Evolutionary conservation across 2,329 filamentous ascomycete species (phyloP).

Genomic region (Dactylonectria estremocensis): DNA sequence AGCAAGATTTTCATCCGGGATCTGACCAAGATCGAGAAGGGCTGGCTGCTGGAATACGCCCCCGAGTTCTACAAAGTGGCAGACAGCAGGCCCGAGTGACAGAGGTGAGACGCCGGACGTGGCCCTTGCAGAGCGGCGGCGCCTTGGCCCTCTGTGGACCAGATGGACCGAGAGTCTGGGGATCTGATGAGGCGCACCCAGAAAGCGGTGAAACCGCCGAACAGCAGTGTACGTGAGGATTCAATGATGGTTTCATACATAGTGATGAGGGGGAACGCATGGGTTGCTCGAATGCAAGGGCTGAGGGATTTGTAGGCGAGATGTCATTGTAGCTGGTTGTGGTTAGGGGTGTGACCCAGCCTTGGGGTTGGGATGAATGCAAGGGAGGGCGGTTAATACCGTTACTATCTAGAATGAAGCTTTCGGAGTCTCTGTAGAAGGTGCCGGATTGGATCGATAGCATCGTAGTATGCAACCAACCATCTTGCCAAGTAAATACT

Average conservation of each 20-base stretch:
- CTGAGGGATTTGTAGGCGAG: slow-evolving; percentile 40
- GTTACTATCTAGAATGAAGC: background rate
- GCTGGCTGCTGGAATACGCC: slow-evolving; percentile 92
- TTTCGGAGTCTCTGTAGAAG: background rate
- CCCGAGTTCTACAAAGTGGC: slow-evolving; percentile 83
- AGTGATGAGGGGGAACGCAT: slow-evolving; percentile 28
- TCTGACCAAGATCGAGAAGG: slow-evolving; percentile 92
- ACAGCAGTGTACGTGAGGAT: slow-evolving; percentile 24
- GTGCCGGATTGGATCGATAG: slow-evolving; percentile 9
- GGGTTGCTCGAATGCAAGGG: slow-evolving; percentile 24
- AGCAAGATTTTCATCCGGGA: slow-evolving; percentile 93
- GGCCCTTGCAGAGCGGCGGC: slow-evolving; percentile 4
- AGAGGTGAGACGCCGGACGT: slow-evolving; percentile 24
- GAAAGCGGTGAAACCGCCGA: slow-evolving; percentile 41
- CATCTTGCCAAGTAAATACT: slow-evolving; percentile 1
- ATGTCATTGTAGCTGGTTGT: slow-evolving; percentile 27
- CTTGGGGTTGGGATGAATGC: slow-evolving; percentile 13
- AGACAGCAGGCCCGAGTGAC: slow-evolving; percentile 47
- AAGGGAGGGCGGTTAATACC: slow-evolving; percentile 4
- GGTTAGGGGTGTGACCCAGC: slow-evolving; percentile 33
- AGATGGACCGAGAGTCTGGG: slow-evolving; percentile 8
- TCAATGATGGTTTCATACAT: slow-evolving; percentile 40
- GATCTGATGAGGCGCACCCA: slow-evolving; percentile 26
- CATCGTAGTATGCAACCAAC: slow-evolving; percentile 1
- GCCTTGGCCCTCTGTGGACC: slow-evolving; percentile 9